These are phyloP conservation scores for Haplographium delicatum DNA, from an alignment of 495 filamentous ascomycete genomes.

Conservation along the genomic window DNA sequence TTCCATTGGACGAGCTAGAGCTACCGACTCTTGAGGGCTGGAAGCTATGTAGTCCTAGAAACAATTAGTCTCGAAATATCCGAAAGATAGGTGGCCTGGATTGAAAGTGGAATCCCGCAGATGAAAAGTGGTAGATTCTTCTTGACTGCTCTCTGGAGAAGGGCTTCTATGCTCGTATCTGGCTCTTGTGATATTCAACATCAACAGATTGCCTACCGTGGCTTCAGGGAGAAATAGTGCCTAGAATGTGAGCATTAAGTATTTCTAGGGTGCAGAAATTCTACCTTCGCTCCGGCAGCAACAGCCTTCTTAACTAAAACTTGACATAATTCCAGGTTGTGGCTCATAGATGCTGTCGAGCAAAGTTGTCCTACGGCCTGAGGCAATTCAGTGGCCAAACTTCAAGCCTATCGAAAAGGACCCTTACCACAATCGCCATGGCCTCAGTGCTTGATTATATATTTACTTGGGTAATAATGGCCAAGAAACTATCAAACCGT, in stretches of 20 bases:
- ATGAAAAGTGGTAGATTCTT: neutral
- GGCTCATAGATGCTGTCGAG: slow-evolving; percentile 69
- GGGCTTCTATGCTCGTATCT: too few relatives aligned
- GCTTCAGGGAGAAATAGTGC: slow-evolving; percentile 91
- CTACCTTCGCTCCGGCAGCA: slow-evolving; percentile 70
- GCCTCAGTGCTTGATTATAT: too few relatives aligned
- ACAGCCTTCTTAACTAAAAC: slow-evolving; percentile 66
- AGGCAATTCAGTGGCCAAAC: slow-evolving; percentile 3
- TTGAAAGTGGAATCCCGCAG: too few relatives aligned
- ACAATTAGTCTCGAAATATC: neutral
- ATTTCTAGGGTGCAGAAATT: neutral
- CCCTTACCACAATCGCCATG: slow-evolving; percentile 22
- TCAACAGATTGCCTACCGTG: slow-evolving; percentile 39
- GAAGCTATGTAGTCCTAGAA: slow-evolving; percentile 64
- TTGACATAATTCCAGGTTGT: slow-evolving; percentile 75
- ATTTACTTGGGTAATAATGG: too few relatives aligned
- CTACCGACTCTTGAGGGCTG: slow-evolving; percentile 57
- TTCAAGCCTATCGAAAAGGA: neutral
- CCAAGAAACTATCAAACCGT: too few relatives aligned
- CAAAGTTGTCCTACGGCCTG: slow-evolving; percentile 87
- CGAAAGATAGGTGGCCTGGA: neutral
- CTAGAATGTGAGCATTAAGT: slow-evolving; percentile 32
- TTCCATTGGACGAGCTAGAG: slow-evolving; percentile 55
- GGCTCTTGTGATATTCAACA: too few relatives aligned
- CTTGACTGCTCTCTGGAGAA: too few relatives aligned